Evolutionary conservation across 202 grass and related monocot species (phyloP), one percentile per base, ranked within the genome.

Genomic region (Setaria viridis): DNA sequence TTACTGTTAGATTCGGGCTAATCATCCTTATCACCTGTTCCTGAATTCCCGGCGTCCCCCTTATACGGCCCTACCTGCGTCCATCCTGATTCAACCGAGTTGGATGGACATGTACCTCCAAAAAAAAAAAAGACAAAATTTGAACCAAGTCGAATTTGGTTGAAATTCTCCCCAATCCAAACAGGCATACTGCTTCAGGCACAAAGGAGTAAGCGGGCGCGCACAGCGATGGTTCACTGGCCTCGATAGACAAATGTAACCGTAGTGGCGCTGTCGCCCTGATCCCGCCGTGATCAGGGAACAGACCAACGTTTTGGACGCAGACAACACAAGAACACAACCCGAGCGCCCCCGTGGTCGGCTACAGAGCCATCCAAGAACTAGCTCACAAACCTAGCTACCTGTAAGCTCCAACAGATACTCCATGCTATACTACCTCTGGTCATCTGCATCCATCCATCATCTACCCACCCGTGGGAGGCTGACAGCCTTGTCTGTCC

Each of bases 381-480:
- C 35, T 2, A 56, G 11, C 7, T 30, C 64, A 34, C 56, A 63
- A 55, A 17, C 17, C 55, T 46, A 86, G 43, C 16, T 12, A 73
- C 29, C 39, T 46, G 34, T 45, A 69, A 8, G 7, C 32, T 1
- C 77, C 77, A 37, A 2, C 30, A 67, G 39, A 55, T n/a, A 35
- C 58, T 14, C 11, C 37, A 35, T 43, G 42, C 30, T 13, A 71
- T 41, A 41, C 39, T 7, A 7, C 17, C 55, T 57, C 43, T 46
- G 43, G 29, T 20, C 6, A 5, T 15, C 17, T n/a, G 59, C 59
- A 54, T 49, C 47, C 11, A 49, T 49, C 39, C 39, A 41, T 6
- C 19, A 8, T 20, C 8, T 59, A 59, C 21, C 57, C 57, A 6
- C 74, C 74, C 83, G 64, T 78, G 83, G 83, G 82, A 56, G 72